Evolutionary conservation across 208 protist genomes (phyloP).

Genomic region (Strigomonas culicis): DNA sequence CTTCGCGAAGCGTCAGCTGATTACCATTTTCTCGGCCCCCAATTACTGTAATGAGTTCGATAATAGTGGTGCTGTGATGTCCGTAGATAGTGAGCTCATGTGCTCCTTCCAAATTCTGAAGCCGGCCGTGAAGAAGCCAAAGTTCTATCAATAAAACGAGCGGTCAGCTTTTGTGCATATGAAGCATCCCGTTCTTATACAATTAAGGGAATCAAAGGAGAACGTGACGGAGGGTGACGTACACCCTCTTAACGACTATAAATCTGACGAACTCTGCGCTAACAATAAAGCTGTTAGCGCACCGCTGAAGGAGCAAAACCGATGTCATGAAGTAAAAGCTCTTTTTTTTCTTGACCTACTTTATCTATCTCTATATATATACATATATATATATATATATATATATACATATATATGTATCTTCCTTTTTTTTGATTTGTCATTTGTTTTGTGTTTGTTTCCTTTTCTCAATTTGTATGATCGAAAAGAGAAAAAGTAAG

Average conservation of each 20-base stretch:
- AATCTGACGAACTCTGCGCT: not conserved
- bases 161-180: not conserved
- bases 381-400: slow-evolving; percentile 24
- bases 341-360: slow-evolving; percentile 6
- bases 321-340: not conserved
- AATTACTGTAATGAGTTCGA: slow-evolving; percentile 83
- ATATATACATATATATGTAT: slow-evolving; percentile 10
- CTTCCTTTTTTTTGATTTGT: not conserved
- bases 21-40: slow-evolving; percentile 84
- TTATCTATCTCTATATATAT: slow-evolving; percentile 5
- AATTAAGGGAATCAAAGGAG: slow-evolving; percentile 7
- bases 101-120: slow-evolving; percentile 99
- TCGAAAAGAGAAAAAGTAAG: not conserved
- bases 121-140: slow-evolving; percentile 84
- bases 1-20: slow-evolving; percentile 41
- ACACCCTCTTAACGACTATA: not conserved
- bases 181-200: not conserved
- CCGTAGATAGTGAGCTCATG: slow-evolving; percentile 94
- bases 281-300: not conserved
- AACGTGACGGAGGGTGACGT: not conserved
- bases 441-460: slow-evolving; percentile 1
- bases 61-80: slow-evolving; percentile 72
- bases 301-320: not conserved
- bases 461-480: slow-evolving; percentile 5
- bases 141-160: slow-evolving; percentile 64